These are phyloP conservation scores for Cutaneotrichosporon daszewskae DNA, from an alignment of 1,284 basidiomycete genomes.

Conservation along the genomic window DNA sequence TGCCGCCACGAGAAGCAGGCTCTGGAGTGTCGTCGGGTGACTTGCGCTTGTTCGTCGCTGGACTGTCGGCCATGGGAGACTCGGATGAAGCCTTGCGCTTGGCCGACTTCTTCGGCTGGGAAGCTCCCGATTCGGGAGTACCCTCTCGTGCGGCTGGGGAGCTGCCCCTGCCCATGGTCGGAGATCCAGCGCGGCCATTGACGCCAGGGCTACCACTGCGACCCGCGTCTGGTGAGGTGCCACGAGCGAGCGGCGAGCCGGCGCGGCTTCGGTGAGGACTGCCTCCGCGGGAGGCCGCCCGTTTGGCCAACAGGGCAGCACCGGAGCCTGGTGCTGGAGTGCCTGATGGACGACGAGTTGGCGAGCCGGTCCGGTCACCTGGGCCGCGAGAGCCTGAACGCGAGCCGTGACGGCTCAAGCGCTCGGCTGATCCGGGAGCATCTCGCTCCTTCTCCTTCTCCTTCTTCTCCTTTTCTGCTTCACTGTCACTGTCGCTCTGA, in stretches of 20 bases:
- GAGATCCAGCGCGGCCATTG: constrained; percentile 10
- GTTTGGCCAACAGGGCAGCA: constrained; percentile 30
- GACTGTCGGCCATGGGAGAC: constrained; percentile 6
- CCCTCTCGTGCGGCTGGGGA: constrained; percentile 16
- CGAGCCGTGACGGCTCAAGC: constrained; percentile 14
- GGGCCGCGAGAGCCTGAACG: constrained; percentile 24
- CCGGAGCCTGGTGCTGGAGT: not conserved
- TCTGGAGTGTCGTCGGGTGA: constrained; percentile 9
- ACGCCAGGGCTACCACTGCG: constrained; percentile 9
- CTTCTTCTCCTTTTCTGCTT: constrained; percentile 25
- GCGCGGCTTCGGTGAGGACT: constrained; percentile 19
- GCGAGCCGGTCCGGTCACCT: not conserved
- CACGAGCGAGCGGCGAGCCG: constrained; percentile 18
- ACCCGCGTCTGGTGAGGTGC: constrained; percentile 16
- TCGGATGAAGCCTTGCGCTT: constrained; percentile 16
- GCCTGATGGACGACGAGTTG: not conserved
- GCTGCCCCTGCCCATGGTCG: constrained; percentile 13
- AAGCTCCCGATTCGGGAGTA: constrained; percentile 1
- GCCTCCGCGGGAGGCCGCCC: constrained; percentile 33
- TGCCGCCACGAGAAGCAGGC: not conserved
- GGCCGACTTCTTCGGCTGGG: constrained; percentile 9
- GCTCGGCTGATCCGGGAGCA: constrained; percentile 9
- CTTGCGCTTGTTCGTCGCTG: constrained; percentile 17
- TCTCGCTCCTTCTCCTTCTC: constrained; percentile 24
- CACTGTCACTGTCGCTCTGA: constrained; percentile 18